A percentile compares a stretch with the other conserved stretches of the same genome.
These are phyloP conservation scores for Microcyclospora pomicola DNA, from an alignment of 2,329 filamentous ascomycete genomes.

Conservation along the genomic window DNA sequence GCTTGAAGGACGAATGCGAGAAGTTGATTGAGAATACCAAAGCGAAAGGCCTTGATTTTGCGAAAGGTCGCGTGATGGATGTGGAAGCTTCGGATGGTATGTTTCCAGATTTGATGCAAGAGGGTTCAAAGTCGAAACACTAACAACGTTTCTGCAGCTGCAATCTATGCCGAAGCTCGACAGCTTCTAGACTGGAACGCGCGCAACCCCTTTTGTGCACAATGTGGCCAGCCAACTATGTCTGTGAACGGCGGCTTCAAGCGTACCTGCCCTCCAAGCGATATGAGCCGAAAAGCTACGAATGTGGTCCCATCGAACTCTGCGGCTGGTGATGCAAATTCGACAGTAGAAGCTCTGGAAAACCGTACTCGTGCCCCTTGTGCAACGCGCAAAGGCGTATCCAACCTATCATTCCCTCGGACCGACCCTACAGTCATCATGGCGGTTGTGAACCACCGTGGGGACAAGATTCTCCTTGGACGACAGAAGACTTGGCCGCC, in stretches of 20 bases:
- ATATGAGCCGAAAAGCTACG: slow-evolving; percentile 33
- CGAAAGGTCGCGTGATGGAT: slow-evolving; percentile 50
- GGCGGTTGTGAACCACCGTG: slow-evolving; percentile 72
- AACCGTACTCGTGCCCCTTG: slow-evolving; percentile 52
- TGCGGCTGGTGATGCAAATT: background rate
- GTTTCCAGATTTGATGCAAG: slow-evolving; percentile 8
- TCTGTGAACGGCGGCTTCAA: slow-evolving; percentile 70
- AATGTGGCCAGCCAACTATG: slow-evolving; percentile 72
- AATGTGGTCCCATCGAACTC: slow-evolving; percentile 12
- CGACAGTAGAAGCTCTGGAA: slow-evolving; percentile 11
- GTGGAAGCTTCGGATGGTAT: slow-evolving; percentile 49
- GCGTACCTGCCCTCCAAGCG: slow-evolving; percentile 60
- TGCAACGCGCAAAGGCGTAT: slow-evolving; percentile 68
- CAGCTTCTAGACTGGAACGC: slow-evolving; percentile 88
- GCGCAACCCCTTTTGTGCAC: slow-evolving; percentile 81
- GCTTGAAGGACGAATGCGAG: slow-evolving; percentile 47
- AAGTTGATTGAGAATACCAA: slow-evolving; percentile 46
- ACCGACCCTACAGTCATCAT: slow-evolving; percentile 95
- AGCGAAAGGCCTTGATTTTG: slow-evolving; percentile 50
- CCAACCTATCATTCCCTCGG: slow-evolving; percentile 81
- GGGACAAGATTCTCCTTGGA: slow-evolving; percentile 66
- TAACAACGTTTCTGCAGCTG: slow-evolving; percentile 41
- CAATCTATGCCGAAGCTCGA: slow-evolving; percentile 79
- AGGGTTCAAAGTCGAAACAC: background rate
- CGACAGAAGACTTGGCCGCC: slow-evolving; percentile 72